Base-by-base conservation (phyloP, 2,329 filamentous ascomycete species). In the Fusarium sp. region DNA sequence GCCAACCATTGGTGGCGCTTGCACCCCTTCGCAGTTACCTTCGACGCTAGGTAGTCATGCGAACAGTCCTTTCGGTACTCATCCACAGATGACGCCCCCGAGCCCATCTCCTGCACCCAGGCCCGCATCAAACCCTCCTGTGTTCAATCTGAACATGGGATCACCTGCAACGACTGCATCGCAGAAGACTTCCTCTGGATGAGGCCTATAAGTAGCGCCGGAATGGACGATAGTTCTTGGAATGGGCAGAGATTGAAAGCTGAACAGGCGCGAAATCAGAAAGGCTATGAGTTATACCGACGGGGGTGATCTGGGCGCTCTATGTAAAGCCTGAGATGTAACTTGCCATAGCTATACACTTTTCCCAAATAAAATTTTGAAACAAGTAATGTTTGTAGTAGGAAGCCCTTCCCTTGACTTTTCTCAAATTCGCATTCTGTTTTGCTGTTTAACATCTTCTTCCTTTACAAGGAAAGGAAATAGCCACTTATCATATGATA, bases 21-120 rank as follows among this genome's bases (percentile, higher is more conserved):
- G 48, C 18, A 60, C 55, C 11, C 56, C 66, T 25, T 42, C 47
- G 6, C 14, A 43, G 11, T 51, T 51, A 6, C 36, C 42, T 15
- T 57, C 63, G 9, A 33, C 31, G 13, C 11, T 46, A 21, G 39
- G 21, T 5, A 35, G 11, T 17, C 31, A 25, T 5, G 41, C 23
- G 7, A 43, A 43, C 8, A 40, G 21, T 10, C 42, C 29, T 21
- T 63, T 59, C 13, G 17, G 23, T 13, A 21, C 10, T 1, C 23
- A 46, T 39, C 37, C 57, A 5, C 45, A 65, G 3, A 53, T 52
- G 33, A 72, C 69, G 3, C 69, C 69, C 6, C 67, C 69, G 4
- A 72, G 54, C 4, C 69, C 69, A n/a, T 72, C 69, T 23, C 69
- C 69, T 2, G 67, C 67, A 7, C 69, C 69, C 1, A 63, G 69